Evolutionary conservation across 2,329 filamentous ascomycete species (phyloP).

Genomic region (Sporothrix inflata): DNA sequence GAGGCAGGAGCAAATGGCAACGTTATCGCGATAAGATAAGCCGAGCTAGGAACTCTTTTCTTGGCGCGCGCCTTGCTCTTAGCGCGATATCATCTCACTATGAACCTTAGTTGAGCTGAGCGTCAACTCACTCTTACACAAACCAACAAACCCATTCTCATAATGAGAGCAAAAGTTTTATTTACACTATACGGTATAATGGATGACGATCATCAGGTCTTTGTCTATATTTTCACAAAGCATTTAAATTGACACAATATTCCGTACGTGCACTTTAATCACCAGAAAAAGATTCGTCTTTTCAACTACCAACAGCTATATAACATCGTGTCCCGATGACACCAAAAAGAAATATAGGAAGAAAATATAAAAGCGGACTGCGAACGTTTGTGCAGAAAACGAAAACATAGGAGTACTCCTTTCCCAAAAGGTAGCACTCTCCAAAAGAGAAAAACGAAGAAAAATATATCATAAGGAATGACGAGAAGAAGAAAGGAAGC

Average conservation of each 20-base stretch:
- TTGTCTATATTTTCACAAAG: neutral
- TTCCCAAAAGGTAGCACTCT: conserved; percentile 11
- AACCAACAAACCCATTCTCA: neutral
- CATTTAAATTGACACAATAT: no score
- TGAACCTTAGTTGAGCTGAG: neutral
- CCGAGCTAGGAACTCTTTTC: neutral
- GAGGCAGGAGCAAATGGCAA: neutral
- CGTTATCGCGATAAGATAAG: conserved; percentile 18
- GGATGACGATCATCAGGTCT: no score
- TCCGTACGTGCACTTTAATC: neutral
- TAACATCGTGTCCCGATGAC: neutral
- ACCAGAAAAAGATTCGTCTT: conserved; percentile 6
- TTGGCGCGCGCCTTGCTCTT: neutral
- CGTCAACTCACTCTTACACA: neutral
- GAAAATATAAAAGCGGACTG: neutral
- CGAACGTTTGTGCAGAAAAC: neutral
- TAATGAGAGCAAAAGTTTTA: neutral
- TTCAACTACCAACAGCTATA: neutral
- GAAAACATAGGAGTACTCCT: neutral
- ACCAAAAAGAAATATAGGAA: neutral
- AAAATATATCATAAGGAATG: conserved; percentile 9
- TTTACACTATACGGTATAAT: no score
- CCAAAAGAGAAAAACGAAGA: neutral
- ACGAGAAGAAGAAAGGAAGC: neutral
- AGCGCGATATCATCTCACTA: neutral